phyloP scores from a whole-genome alignment of 2,329 filamentous ascomycete species.

The Aspergillus spinulosporus region DNA sequence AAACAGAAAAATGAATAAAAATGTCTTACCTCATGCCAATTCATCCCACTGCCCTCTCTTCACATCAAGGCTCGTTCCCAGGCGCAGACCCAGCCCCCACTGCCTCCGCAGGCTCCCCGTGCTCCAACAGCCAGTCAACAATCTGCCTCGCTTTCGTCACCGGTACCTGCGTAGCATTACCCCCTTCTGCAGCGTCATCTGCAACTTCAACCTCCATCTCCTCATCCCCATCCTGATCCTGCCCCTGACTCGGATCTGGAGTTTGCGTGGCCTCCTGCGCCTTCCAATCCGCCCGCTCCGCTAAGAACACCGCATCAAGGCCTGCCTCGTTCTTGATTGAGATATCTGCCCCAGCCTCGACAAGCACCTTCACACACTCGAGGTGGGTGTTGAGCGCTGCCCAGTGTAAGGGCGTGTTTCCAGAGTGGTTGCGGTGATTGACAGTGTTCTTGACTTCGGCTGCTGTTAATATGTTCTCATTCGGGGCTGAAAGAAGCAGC shows the following conservation, averaged over 20 bases:
- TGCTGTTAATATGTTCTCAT: constrained; percentile 2
- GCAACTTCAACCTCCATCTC: constrained; percentile 20
- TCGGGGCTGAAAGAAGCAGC: constrained; percentile 29
- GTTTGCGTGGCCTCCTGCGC: constrained; percentile 47
- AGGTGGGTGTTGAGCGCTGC: constrained; percentile 87
- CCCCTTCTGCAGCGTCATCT: constrained; percentile 3
- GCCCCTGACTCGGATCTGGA: constrained; percentile 7
- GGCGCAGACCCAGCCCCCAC: constrained; percentile 28
- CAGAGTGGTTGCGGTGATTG: constrained; percentile 68
- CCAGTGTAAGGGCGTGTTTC: constrained; percentile 94
- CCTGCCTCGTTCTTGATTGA: constrained; percentile 79
- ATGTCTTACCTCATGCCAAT: neutral
- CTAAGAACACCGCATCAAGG: constrained; percentile 75
- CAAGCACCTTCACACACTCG: constrained; percentile 72
- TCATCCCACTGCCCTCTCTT: constrained; percentile 16
- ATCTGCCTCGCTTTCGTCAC: constrained; percentile 39
- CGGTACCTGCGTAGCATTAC: constrained; percentile 3
- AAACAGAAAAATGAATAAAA: neutral
- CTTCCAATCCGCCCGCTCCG: constrained; percentile 67
- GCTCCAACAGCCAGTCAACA: constrained; percentile 44
- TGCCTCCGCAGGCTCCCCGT: constrained; percentile 37
- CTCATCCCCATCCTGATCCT: constrained; percentile 23
- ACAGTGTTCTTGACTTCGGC: constrained; percentile 33
- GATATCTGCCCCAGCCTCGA: constrained; percentile 75
- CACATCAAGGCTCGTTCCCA: constrained; percentile 1